Base-by-base conservation (phyloP, 805 yeast species). In the Metschnikowia anglica region DNA sequence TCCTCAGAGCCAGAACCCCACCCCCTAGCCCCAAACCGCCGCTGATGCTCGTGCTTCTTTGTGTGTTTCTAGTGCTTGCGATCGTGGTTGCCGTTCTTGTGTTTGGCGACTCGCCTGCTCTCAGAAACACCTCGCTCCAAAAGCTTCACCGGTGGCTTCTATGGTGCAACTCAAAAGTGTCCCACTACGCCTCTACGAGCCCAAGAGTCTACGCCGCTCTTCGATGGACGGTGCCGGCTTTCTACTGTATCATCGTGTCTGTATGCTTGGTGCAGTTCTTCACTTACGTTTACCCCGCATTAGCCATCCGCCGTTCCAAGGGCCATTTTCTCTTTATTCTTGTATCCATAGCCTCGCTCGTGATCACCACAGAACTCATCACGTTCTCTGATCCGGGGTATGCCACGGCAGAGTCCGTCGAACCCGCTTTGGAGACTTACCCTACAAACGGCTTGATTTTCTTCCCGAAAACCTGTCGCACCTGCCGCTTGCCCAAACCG, bases 391-490 rank as follows among this genome's bases (percentile, higher is more conserved):
- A 73, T 41, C 78, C 82, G 1, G 83, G 83, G 1, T 44, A 53
- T 3, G 44, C 65, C 3, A 42, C 48, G 33, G 29, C 41, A 10
- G 39, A 12, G 34, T 54, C 51, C 20, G 53, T 48, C 4, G 36
- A 24, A 16, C 34, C 31, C 4, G 48, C 49, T 5, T 19, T 44
- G 17, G n/a, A 28, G 2, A 41, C 44, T 11, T 73, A 66, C 46
- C 59, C 60, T 3, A 58, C 62, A 50, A 87, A 85, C 55, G 62
- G 70, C 17, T 58, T 84, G 27, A 68, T 84, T 17, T 85, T 73
- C 59, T 73, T 77, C 55, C 66, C 73, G 37, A 65, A 61, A 11
- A 52, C 48, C 13, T 80, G 85, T 55, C 25, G 61, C 12, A 80
- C 84, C 0, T 80, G 85, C 51, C 41, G 52, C 11, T 34, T 62